Conservation (phyloP, 1,284 basidiomycete species). For the Phellinidium pouzarii region DNA sequence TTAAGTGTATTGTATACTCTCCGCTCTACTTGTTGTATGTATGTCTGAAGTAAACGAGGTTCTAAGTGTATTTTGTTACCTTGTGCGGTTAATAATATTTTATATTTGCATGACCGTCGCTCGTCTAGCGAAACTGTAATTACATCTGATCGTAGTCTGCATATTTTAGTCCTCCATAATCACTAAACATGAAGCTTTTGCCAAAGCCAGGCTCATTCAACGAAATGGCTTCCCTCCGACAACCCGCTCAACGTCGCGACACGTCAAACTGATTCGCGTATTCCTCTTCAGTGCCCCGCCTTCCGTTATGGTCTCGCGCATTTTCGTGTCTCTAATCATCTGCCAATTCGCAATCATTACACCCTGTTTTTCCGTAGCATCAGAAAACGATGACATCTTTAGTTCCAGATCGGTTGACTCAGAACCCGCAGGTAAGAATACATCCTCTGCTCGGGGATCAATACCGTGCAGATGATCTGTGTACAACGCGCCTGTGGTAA, state of each 20-base stretch:
- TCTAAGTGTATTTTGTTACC: too few species aligned
- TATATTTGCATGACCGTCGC: too few species aligned
- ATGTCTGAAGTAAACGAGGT: too few species aligned
- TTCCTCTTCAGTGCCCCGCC: conserved; percentile 50
- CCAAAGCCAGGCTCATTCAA: neutral
- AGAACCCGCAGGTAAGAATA: conserved; percentile 27
- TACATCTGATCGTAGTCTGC: too few species aligned
- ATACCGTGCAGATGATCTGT: conserved; percentile 72
- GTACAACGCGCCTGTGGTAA: conserved; percentile 69
- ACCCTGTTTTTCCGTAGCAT: conserved; percentile 12
- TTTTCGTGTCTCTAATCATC: conserved; percentile 37
- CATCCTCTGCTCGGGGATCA: conserved; percentile 45
- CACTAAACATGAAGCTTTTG: too few species aligned
- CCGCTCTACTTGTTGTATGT: too few species aligned
- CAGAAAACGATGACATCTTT: conserved; percentile 14
- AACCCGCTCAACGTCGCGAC: conserved; percentile 73
- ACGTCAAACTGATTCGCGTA: conserved; percentile 79
- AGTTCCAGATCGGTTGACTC: neutral
- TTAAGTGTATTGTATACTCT: too few species aligned
- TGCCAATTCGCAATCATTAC: conserved; percentile 51
- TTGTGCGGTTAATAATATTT: too few species aligned
- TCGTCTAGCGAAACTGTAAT: too few species aligned
- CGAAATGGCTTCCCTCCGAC: conserved; percentile 1
- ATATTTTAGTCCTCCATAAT: too few species aligned
- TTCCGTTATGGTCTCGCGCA: conserved; percentile 33